A percentile compares a stretch with the other conserved stretches of the same genome.
Conservation (phyloP, 2,329 filamentous ascomycete genomes). For the Trichoderma sp. region DNA sequence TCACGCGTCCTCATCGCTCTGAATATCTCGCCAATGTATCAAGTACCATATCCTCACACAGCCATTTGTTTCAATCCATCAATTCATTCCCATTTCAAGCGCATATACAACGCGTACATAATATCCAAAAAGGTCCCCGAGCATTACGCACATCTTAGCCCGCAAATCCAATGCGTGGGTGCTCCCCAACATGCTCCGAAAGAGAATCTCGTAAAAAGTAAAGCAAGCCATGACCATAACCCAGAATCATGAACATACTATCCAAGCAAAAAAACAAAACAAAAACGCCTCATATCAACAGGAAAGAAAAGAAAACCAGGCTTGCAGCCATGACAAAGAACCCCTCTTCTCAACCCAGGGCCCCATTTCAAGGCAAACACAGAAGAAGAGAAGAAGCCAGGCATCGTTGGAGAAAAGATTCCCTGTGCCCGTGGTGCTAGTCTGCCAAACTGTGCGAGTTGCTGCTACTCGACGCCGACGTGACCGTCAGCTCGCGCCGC, state of each 20-base stretch:
- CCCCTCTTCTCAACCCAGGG: background rate
- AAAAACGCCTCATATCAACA: conserved; percentile 1
- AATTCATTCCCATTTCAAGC: background rate
- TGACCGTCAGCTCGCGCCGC: conserved; percentile 48
- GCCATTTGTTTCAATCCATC: background rate
- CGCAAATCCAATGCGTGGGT: background rate
- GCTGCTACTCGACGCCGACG: conserved; percentile 39
- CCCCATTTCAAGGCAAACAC: too few species aligned
- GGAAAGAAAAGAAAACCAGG: background rate
- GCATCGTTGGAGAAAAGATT: background rate
- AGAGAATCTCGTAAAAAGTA: background rate
- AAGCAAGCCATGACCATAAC: background rate
- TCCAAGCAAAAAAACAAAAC: background rate
- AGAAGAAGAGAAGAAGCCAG: too few species aligned
- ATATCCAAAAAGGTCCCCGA: background rate
- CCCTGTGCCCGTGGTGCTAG: conserved; percentile 4
- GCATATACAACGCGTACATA: background rate
- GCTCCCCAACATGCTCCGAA: background rate
- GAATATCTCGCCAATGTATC: background rate
- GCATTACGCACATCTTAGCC: background rate
- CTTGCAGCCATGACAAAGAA: background rate
- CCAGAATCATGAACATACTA: background rate
- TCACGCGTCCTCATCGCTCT: background rate
- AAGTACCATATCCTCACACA: conserved; percentile 1
- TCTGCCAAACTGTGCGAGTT: conserved; percentile 35